Base-by-base conservation (phyloP, 371 early-diverging fungal genomes). In the Encephalitozoon romaleae region DNA sequence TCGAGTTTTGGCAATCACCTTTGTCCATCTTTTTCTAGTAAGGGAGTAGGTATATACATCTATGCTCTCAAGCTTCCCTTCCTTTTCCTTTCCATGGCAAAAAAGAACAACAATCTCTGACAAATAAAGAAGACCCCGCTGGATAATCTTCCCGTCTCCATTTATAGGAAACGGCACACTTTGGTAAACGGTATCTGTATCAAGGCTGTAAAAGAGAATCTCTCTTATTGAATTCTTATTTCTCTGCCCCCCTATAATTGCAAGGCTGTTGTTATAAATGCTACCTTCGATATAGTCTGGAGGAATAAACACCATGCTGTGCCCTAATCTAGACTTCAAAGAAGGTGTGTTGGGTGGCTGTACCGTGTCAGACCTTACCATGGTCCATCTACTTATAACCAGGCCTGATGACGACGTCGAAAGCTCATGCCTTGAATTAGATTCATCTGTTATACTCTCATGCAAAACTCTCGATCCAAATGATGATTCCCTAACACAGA, bases 291-390 rank as follows among this genome's bases (percentile, higher is more conserved):
- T 30, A 49, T 75, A 26, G 11, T 38, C 55, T 8, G 25, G 28
- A 23, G 71, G 55, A 45, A 75, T 69, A 41, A 68, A 67, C 9
- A 75, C 6, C 21, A 69, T 28, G 2, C 4, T 26, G 39, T 75
- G 76, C 45, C 69, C 76, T 15, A 75, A 9, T 59, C 76, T 68
- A 1, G 69, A 67, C 63, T 59, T 75, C n/a, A 75, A 9, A 4
- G n/a, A 8, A 15, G 76, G 76, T 0, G 76, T 54, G 15, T 23
- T 18, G 2, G 51, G 5, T 26, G 66, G 42, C n/a, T 65, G 65
- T 23, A 21, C 9, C 12, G 4, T 42, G 30, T 38, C 30, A 0
- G 41, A 42, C 34, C 53, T 18, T 55, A 63, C 8, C 26, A 26
- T 53, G 11, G 3, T 34, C 63, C 45, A 47, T 21, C 67, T 52